phyloP scores from a whole-genome alignment of 169 alveolate species.

The Plasmodium relictum region DNA sequence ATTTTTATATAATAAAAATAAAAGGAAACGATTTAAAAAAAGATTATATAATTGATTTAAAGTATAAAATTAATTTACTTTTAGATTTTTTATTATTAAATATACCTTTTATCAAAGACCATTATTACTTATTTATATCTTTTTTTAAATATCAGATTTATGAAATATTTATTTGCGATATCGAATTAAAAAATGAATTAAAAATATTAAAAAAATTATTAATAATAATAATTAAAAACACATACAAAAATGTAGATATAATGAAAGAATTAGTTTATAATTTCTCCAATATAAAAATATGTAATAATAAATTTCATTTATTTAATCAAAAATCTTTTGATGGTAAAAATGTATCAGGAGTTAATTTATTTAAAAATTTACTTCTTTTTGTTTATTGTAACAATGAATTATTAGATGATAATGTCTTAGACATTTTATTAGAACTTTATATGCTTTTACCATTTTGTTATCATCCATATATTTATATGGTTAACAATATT shows the following conservation, averaged over 20 bases:
- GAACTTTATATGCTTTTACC: slow-evolving; percentile 34
- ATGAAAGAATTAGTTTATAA: slow-evolving; percentile 33
- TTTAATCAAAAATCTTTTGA: slow-evolving; percentile 44
- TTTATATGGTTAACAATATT: slow-evolving; percentile 1
- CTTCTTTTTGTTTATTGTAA: slow-evolving; percentile 40
- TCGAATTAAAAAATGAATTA: slow-evolving; percentile 20
- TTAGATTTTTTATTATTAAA: slow-evolving; percentile 21
- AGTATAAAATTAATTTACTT: slow-evolving; percentile 18
- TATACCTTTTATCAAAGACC: slow-evolving; percentile 8
- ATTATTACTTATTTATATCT: slow-evolving; percentile 20
- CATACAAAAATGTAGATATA: slow-evolving; percentile 8
- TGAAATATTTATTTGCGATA: slow-evolving; percentile 21
- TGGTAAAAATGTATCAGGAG: slow-evolving; percentile 36
- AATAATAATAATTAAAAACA: slow-evolving; percentile 12
- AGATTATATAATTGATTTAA: slow-evolving; percentile 7
- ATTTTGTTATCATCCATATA: slow-evolving; percentile 58
- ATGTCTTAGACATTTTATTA: slow-evolving; percentile 20
- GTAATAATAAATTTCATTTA: slow-evolving; percentile 5
- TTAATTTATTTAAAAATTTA: slow-evolving; percentile 48
- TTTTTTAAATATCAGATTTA: slow-evolving; percentile 48
- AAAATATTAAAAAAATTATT: slow-evolving; percentile 16
- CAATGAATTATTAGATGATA: slow-evolving; percentile 25
- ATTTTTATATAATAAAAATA: slow-evolving; percentile 45
- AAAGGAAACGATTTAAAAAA: slow-evolving; percentile 19
- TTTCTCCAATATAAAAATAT: background rate